Conservation (phyloP, 2,329 filamentous ascomycete species). For the Fusarium falciforme region DNA sequence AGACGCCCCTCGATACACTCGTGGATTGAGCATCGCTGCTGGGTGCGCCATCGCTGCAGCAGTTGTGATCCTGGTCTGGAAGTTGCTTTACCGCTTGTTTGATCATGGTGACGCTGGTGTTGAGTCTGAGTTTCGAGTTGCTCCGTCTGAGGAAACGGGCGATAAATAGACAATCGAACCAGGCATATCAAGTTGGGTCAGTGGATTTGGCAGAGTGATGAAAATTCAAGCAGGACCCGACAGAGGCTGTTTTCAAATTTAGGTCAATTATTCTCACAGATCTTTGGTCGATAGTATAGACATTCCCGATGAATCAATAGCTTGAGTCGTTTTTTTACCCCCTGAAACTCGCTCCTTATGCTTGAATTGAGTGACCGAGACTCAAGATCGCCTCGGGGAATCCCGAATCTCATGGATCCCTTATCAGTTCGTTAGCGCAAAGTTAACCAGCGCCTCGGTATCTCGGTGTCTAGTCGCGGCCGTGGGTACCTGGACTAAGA, state of each 20-base stretch:
- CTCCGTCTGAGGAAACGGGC: not conserved
- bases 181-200: not conserved
- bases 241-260: not conserved
- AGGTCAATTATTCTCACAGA: not conserved
- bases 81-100: constrained; percentile 44
- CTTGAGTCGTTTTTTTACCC: not conserved
- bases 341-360: not conserved
- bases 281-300: not conserved
- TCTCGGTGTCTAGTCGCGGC: not conserved
- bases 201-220: not conserved
- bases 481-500: not conserved
- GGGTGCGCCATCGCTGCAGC: constrained; percentile 41
- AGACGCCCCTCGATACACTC: constrained; percentile 45
- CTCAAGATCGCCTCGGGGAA: not conserved
- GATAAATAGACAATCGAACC: not conserved
- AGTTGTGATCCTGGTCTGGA: constrained; percentile 44
- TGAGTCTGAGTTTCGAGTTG: constrained; percentile 18
- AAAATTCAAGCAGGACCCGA: not conserved
- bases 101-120: constrained; percentile 44
- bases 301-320: not conserved
- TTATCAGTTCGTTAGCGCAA: not conserved
- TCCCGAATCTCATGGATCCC: not conserved
- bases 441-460: not conserved
- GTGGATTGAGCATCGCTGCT: constrained; percentile 41
- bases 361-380: not conserved